phyloP scores from a whole-genome alignment of 2,329 filamentous ascomycete species.

The Fusarium papillatum region DNA sequence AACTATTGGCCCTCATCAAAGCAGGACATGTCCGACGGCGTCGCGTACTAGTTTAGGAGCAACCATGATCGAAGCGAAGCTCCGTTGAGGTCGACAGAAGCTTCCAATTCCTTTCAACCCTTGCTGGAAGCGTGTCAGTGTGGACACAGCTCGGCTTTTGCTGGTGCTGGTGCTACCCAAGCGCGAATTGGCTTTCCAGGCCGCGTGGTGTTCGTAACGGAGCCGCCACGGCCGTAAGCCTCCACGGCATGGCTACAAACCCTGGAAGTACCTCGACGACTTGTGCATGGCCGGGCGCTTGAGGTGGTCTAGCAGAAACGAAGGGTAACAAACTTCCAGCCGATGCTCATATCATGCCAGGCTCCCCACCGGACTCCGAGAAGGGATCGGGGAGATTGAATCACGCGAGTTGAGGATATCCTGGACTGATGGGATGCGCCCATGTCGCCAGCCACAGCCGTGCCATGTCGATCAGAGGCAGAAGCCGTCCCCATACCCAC shows the following conservation, averaged over 20 bases:
- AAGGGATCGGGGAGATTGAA: constrained; percentile 9
- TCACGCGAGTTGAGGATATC: constrained; percentile 22
- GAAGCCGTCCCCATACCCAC: constrained; percentile 11
- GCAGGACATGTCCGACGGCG: constrained; percentile 12
- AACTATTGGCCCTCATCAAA: constrained; percentile 8
- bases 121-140: constrained; percentile 23
- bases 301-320: constrained; percentile 7
- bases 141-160: constrained; percentile 35
- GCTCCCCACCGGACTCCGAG: not conserved
- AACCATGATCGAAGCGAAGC: constrained; percentile 20
- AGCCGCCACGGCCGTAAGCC: constrained; percentile 7
- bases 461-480: constrained; percentile 11
- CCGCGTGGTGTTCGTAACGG: constrained; percentile 30
- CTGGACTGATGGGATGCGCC: constrained; percentile 22
- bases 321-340: constrained; percentile 2
- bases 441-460: constrained; percentile 12
- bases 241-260: constrained; percentile 13
- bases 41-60: constrained; percentile 20
- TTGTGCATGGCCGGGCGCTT: constrained; percentile 14
- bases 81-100: constrained; percentile 21
- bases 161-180: constrained; percentile 23
- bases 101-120: constrained; percentile 30
- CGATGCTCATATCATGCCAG: constrained; percentile 11
- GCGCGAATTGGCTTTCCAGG: constrained; percentile 22
- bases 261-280: constrained; percentile 19